Base-by-base conservation (phyloP, 2,329 filamentous ascomycete species). In the Anisogramma anomala region DNA sequence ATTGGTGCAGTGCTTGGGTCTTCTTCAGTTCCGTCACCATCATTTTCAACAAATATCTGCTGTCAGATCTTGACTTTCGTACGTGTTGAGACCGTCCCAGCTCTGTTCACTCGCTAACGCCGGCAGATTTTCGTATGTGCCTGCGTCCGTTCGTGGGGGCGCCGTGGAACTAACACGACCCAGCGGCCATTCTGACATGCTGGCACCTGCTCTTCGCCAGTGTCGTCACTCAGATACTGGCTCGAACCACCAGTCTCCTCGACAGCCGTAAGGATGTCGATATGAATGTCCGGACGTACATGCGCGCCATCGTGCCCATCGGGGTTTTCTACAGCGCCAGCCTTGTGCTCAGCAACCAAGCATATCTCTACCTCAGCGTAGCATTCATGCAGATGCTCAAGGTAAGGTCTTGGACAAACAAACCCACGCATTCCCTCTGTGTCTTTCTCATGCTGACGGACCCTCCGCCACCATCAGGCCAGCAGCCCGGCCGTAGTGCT, bases 371-470 rank as follows among this genome's bases (percentile, higher is more conserved):
- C 64, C 75, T 95, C 43, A 88, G 82, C 53, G 88, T 95, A 43
- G 83, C 88, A 45, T 95, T 95, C 64, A 95, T 95, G 57, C 88
- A 95, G 71, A 95, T 95, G 88, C 78, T 95, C 63, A 95, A 95
- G 82, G 81, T 84, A 50, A 3, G 47, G 27, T 9, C 4, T 15
- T 14, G 8, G 25, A 13, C 25, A 4, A 27, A 11, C 4, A 27
- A 20, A 11, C 5, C 18, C 6, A 27, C 7, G 7, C 11, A 10
- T 23, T 7, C n/a, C 17, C 10, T 23, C 8, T 13, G 15, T 3
- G 10, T 4, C 53, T n/a, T 15, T 26, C 13, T 4, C 36, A 32
- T 3, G 7, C 18, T 11, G 31, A 25, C 28, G 22, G 15, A 28
- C 19, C 15, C 15, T 4, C 6, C 15, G 6, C 20, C 4, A n/a